Conservation (phyloP, 1,139 yeast species). For the Magnusiomyces sp. region DNA sequence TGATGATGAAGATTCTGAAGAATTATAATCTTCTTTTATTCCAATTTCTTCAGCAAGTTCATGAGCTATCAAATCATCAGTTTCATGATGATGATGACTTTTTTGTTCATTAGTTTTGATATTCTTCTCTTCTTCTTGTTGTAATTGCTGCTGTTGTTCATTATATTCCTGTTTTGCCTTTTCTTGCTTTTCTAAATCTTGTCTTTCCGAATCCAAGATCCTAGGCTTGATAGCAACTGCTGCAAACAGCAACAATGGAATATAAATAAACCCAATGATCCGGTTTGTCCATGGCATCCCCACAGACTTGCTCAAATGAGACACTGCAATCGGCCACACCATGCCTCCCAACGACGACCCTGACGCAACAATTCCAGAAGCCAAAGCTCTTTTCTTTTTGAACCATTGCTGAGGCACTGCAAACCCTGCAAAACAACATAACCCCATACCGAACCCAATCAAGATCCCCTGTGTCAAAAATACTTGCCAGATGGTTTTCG, state of each 20-base stretch:
- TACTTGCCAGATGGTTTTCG: conserved; percentile 44
- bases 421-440: conserved; percentile 23
- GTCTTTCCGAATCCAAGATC: neutral
- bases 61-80: neutral
- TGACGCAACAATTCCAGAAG: conserved; percentile 48
- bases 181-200: too few species aligned
- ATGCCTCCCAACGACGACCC: conserved; percentile 63
- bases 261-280: conserved; percentile 37
- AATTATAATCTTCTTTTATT: neutral
- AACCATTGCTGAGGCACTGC: conserved; percentile 41
- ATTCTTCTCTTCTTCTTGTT: too few species aligned
- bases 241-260: conserved; percentile 35
- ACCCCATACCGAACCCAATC: conserved; percentile 42
- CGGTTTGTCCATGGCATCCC: conserved; percentile 49
- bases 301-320: conserved; percentile 32
- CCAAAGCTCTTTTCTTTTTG: conserved; percentile 45
- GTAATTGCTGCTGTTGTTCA: too few species aligned
- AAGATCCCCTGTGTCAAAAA: conserved; percentile 46
- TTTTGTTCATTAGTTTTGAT: too few species aligned
- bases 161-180: neutral
- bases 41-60: neutral
- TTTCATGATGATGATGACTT: neutral
- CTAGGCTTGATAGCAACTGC: conserved; percentile 22
- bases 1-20: too few species aligned
- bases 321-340: conserved; percentile 40